These are phyloP conservation scores for Annulohypoxylon nitens DNA, from an alignment of 495 filamentous ascomycete species.

Conservation along the genomic window DNA sequence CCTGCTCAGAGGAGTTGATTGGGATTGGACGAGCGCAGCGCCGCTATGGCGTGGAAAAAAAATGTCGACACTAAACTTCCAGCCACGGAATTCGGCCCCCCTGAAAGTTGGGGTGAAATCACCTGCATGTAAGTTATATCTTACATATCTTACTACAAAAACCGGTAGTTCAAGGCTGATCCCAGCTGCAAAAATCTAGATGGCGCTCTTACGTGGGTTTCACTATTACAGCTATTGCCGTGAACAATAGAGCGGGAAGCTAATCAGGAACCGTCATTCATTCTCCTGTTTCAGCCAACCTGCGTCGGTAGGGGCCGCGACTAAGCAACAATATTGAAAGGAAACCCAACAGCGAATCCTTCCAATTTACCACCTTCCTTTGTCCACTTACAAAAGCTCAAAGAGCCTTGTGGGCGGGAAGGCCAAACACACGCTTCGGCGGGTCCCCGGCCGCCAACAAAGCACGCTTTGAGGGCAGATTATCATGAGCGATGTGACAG, in stretches of 20 bases:
- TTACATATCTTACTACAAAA: not conserved
- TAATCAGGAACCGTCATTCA: not conserved
- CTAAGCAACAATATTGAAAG: not conserved
- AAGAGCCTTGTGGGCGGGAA: not conserved
- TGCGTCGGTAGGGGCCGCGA: not conserved
- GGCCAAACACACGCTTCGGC: not conserved
- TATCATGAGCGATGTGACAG: not conserved
- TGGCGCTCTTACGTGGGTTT: not conserved
- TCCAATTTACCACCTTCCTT: constrained; percentile 32
- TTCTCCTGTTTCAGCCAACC: constrained; percentile 1
- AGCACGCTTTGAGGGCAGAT: constrained; percentile 8
- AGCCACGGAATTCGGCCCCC: not conserved
- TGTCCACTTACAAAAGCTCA: constrained; percentile 12
- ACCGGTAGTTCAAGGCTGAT: not conserved
- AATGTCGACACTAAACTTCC: not conserved
- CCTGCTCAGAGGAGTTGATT: not conserved
- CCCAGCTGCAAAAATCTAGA: not conserved
- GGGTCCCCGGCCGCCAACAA: constrained; percentile 8
- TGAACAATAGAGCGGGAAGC: not conserved
- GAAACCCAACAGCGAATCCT: constrained; percentile 21
- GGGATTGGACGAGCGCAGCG: not conserved
- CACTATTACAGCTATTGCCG: not conserved
- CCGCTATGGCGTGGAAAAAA: not conserved
- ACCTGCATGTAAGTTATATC: not conserved
- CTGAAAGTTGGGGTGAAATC: not conserved